Conservation (phyloP, 139 green algal genomes). For the Micromonas pusilla region DNA sequence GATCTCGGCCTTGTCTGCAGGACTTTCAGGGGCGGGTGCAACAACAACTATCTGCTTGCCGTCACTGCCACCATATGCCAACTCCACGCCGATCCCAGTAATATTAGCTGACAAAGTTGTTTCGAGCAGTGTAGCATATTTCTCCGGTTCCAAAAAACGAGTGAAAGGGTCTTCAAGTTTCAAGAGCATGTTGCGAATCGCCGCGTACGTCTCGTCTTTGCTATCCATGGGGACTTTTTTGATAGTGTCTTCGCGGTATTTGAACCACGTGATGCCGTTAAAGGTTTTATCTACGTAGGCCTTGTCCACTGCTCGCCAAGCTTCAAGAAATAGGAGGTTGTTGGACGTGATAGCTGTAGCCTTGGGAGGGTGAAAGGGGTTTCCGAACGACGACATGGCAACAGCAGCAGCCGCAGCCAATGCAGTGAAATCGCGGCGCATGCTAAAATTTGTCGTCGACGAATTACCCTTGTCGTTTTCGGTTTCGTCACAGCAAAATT, state of each 20-base stretch:
- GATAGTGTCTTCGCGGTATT: constrained; percentile 36
- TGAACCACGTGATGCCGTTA: constrained; percentile 92
- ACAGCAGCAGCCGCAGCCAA: no score
- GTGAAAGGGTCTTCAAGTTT: constrained; percentile 92
- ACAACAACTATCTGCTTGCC: constrained; percentile 56
- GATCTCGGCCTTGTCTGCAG: constrained; percentile 77
- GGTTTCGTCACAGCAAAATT: no score
- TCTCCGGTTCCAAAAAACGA: constrained; percentile 76
- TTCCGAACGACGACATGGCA: no score
- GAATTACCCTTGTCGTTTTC: no score
- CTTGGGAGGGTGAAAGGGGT: no score
- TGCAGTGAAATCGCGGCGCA: no score
- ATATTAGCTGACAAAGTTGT: constrained; percentile 19
- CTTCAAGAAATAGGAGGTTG: constrained; percentile 92
- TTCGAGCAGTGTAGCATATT: constrained; percentile 41
- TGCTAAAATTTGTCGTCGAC: no score
- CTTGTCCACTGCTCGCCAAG: constrained; percentile 86
- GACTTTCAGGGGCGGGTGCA: constrained; percentile 64
- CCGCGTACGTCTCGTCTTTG: constrained; percentile 65
- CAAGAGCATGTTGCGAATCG: constrained; percentile 72
- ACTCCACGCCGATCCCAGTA: constrained; percentile 43
- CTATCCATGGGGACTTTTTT: constrained; percentile 58
- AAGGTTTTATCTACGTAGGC: constrained; percentile 97
- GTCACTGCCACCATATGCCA: constrained; percentile 28
- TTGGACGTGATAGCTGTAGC: constrained; percentile 81